phyloP scores from a whole-genome alignment of 768 basidiomycete species.

The Phlebiopsis gigantea region DNA sequence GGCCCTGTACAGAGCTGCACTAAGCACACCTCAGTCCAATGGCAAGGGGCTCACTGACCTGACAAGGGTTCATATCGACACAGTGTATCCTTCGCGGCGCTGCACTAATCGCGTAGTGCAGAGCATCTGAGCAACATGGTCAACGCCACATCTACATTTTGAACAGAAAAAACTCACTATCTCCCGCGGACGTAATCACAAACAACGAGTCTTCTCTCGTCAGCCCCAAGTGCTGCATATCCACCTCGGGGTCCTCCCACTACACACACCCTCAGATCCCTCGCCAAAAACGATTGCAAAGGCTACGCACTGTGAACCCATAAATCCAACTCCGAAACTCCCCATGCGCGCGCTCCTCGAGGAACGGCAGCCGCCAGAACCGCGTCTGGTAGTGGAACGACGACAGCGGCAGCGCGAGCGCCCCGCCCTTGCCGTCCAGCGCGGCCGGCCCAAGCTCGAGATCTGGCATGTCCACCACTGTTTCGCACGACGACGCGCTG shows the following conservation, averaged over 20 bases:
- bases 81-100: constrained; percentile 60
- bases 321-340: constrained; percentile 61
- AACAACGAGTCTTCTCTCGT: constrained; percentile 60
- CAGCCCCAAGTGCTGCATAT: constrained; percentile 59
- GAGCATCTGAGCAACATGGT: too few relatives aligned
- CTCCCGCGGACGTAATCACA: constrained; percentile 73
- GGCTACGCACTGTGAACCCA: constrained; percentile 53
- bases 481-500: constrained; percentile 17
- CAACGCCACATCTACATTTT: neutral
- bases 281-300: neutral
- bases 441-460: constrained; percentile 25
- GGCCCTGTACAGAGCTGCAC: constrained; percentile 44
- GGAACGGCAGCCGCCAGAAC: constrained; percentile 66
- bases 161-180: constrained; percentile 33
- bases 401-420: constrained; percentile 35
- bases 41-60: constrained; percentile 9
- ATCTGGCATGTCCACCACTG: constrained; percentile 31
- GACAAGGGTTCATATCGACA: constrained; percentile 71
- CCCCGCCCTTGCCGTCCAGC: neutral
- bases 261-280: constrained; percentile 5
- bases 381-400: constrained; percentile 60
- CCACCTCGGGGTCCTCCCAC: constrained; percentile 68
- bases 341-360: constrained; percentile 63
- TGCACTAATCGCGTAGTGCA: constrained; percentile 72
- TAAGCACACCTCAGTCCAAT: neutral